Evolutionary conservation across 306 rosid genomes (phyloP).

Genomic region (Cicer yamashitae): DNA sequence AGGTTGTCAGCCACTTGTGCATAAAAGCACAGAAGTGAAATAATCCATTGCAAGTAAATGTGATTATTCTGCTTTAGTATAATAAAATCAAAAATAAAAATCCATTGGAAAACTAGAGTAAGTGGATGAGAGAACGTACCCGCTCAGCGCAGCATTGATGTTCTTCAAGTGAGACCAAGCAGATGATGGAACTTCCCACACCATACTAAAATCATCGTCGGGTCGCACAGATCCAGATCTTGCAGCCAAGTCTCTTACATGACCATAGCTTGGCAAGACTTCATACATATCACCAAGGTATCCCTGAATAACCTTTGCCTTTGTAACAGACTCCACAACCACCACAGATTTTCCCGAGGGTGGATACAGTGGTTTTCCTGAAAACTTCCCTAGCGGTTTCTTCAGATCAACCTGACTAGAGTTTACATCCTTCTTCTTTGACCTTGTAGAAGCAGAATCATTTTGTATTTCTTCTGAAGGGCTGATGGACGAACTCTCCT

Average conservation of each 20-base stretch:
- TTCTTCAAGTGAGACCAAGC: conserved; percentile 98
- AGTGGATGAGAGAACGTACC: conserved; percentile 59
- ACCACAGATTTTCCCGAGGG: conserved; percentile 81
- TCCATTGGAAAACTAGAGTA: conserved; percentile 24
- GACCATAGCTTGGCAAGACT: conserved; percentile 98
- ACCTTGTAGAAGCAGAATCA: conserved; percentile 52
- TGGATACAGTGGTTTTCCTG: conserved; percentile 66
- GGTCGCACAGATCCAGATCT: conserved; percentile 98
- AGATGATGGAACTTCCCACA: conserved; percentile 98
- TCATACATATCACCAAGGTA: conserved; percentile 92
- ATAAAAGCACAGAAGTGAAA: conserved; percentile 31
- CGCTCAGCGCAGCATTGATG: conserved; percentile 80
- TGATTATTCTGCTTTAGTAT: conserved; percentile 29
- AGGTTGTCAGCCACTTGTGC: conserved; percentile 30
- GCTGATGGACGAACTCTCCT: conserved; percentile 52
- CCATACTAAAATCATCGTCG: conserved; percentile 95
- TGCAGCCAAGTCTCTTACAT: conserved; percentile 96
- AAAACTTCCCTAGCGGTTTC: conserved; percentile 51
- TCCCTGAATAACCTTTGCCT: conserved; percentile 90
- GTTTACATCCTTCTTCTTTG: conserved; percentile 58
- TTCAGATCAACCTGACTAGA: conserved; percentile 46
- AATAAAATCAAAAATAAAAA: conserved; percentile 8
- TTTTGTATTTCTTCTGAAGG: conserved; percentile 44
- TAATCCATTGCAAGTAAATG: conserved; percentile 29
- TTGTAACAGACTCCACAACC: conserved; percentile 91